Conservation (phyloP, 345 rosid species). For the Arabidopsis suecica region DNA sequence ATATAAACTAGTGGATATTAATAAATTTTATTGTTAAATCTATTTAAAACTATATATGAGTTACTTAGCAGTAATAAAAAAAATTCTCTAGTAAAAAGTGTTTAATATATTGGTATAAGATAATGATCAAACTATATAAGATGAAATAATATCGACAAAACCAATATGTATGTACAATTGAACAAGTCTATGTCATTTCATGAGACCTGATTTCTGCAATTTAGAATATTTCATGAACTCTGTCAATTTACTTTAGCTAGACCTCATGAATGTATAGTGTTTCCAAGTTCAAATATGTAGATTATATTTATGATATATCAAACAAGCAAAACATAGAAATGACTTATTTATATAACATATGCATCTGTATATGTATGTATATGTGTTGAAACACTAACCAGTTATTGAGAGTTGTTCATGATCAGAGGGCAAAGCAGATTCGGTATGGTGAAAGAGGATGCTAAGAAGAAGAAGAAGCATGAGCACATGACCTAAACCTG, state of each 20-base stretch:
- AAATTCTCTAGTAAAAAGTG: background rate
- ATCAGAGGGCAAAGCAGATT: conserved; percentile 12
- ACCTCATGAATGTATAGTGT: background rate
- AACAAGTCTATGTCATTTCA: background rate
- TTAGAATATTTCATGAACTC: background rate
- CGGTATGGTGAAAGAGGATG: conserved; percentile 2
- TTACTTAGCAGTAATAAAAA: background rate
- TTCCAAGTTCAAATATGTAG: too few relatives aligned
- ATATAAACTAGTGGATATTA: background rate
- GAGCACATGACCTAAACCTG: background rate
- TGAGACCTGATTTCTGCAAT: background rate
- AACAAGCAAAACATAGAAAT: background rate
- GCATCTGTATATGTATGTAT: background rate
- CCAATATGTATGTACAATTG: background rate
- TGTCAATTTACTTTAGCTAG: background rate
- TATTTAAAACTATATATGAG: background rate
- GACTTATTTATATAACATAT: background rate
- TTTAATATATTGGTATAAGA: background rate
- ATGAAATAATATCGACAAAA: background rate
- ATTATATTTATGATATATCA: background rate
- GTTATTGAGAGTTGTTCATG: background rate
- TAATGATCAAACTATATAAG: background rate
- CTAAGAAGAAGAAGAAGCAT: conserved; percentile 6
- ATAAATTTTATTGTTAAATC: background rate
- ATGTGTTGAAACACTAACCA: conserved; percentile 19